Evolutionary conservation across 2,329 filamentous ascomycete species (phyloP).

Genomic region (Plectosphaerella cucumerina): DNA sequence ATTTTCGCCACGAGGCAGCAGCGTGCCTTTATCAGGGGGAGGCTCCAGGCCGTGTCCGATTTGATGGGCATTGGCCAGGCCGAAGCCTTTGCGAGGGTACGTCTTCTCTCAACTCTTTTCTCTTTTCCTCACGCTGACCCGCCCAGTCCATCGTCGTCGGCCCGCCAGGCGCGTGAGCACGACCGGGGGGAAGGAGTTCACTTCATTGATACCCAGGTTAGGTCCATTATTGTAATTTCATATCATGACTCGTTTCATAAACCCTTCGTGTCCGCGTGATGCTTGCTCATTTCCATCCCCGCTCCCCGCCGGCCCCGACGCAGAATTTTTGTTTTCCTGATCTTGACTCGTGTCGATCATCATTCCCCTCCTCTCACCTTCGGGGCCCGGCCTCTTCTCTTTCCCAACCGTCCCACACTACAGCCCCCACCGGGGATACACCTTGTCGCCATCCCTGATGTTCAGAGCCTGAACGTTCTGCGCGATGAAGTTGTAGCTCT

Average conservation of each 20-base stretch:
- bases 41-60: conserved; percentile 14
- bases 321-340: not conserved
- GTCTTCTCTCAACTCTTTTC: not conserved
- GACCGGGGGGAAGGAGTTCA: not conserved
- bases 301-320: not conserved
- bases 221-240: not conserved
- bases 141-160: not conserved
- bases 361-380: not conserved
- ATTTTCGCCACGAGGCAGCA: conserved; percentile 14
- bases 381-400: not conserved
- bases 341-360: not conserved
- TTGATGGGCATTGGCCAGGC: conserved; percentile 19
- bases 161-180: not conserved
- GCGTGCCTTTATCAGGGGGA: conserved; percentile 13
- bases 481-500: conserved; percentile 16
- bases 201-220: conserved; percentile 5
- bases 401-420: not conserved
- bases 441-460: conserved; percentile 1
- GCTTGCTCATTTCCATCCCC: not conserved
- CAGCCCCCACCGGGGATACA: not conserved
- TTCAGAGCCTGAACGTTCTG: conserved; percentile 12
- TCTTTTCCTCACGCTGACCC: not conserved
- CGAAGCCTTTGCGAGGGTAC: conserved; percentile 16
- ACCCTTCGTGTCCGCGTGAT: too few relatives aligned
- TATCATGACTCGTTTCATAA: not conserved